Evolutionary conservation across 371 early-diverging fungal species (phyloP), one percentile per base, ranked within the genome.

Genomic region (Circinella umbellata): DNA sequence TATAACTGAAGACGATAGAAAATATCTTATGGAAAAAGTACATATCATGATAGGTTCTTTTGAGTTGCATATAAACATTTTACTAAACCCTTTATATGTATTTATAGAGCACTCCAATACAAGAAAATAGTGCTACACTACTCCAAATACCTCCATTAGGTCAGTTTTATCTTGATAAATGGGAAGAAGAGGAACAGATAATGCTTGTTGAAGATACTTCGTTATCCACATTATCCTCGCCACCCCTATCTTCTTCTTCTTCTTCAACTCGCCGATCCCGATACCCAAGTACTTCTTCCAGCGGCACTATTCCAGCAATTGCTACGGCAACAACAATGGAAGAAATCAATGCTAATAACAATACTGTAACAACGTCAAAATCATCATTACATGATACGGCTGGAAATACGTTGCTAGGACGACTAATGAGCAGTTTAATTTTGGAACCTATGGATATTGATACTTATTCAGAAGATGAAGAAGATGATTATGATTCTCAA

Each of bases 141-240:
- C 90, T 86, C 71, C 71, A 88, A 53, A 89, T 93, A 57, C 95
- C 96, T 14, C 86, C 90, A 15, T 83, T 94, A 1, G 97, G 96
- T 10, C 81, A 80, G 18, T 86, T 91, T 69, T 96, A 94, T 71
- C 71, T 82, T 8, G 91, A 94, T 37, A 86, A 81, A 39, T 96
- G 96, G 96, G 88, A 91, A 3, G 94, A 92, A 63, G 95, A 96
- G 71, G 96, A 97, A 34, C 15, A 46, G 42, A 20, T 53, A 51
- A 27, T 39, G 7, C 47, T 48, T n/a, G 61, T 35, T 3, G 53
- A 55, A 11, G 60, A 57, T 39, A 37, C 37, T 17, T 34, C 51
- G n/a, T 13, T 51, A 5, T 15, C 51, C 7, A 13, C 51, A 51
- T 4, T 3, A 13, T 4, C 51, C 7, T 0, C 51, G 5, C 15